Base-by-base conservation (phyloP, 352 stramenopile species). In the Globisporangium spinosum region DNA sequence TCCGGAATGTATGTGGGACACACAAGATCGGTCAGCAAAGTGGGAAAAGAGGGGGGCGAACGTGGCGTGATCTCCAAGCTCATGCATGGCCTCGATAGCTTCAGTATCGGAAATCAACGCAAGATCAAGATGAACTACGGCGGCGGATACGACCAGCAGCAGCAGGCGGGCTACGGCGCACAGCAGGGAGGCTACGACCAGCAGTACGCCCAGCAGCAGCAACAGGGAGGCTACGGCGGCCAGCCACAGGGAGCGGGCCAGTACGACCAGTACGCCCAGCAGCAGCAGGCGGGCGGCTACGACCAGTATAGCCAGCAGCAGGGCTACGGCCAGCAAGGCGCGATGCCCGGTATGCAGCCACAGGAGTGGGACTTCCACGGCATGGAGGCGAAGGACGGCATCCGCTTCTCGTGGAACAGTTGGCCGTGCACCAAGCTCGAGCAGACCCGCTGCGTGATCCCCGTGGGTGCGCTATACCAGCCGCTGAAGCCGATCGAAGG, bases 351-450 rank as follows among this genome's bases (percentile, higher is more conserved):
- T 29, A 80, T 89, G 79, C 85, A 91, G 70, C 83, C 88, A 23
- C 83, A 91, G 69, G 83, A 92, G 58, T 96, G 88, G 88, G 88
- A 96, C 64, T 94, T 96, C 73, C 82, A 93, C 65, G 88, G 70
- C 38, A 80, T 89, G 55, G 88, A 96, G 69, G 83, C 83, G 58
- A 92, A 92, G 69, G 95, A 98, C 72, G 98, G 97, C 60, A 85
- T 98, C 58, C 95, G 98, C 53, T 98, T 99, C 71, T 98, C 94
- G 57, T 99, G 98, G 89, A 99, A 99, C 81, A 97, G 92, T 66
- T 99, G 98, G 97, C 98, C 98, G 40, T 97, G 87, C 69, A 98
- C 91, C 53, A 94, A 98, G 58, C 85, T 99, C 57, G 98, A 99
- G 85, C 97, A 98, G 47, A 99, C 97, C 32, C 89, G 97, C 20